Base-by-base conservation (phyloP, 768 basidiomycete species). In the Boletus barrowsii region DNA sequence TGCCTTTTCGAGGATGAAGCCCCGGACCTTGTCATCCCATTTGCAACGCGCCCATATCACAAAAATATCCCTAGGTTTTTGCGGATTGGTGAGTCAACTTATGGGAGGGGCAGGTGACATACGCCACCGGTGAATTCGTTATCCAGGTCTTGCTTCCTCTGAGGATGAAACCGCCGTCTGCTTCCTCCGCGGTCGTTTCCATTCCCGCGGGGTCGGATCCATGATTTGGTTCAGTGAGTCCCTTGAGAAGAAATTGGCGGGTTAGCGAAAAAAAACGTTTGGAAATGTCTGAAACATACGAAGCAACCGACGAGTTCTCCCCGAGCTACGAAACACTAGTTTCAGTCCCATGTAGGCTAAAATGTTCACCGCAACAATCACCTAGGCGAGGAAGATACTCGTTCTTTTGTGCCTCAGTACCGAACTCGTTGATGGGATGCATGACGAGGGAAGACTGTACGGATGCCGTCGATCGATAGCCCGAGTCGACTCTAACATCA, bases 121-220 rank as follows among this genome's bases (percentile, higher is more conserved):
- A 91, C 86, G 94, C 93, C 50, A 90, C 84, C 10, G 94, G 93
- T 1, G 94, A 84, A 66, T 97, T 97, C 14, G 93, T 83, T 66
- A 98, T 98, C 96, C 96, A 98, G 0, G 93, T 98, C 77, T 98
- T 98, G 71, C 89, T 89, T 48, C 96, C 96, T 58, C 84, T 89
- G 49, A 98, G 66, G 24, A 90, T 72, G 71, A 86, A 98, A 5
- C 93, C 93, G 13, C 93, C 92, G 50, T 88, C 87, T 0, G 79
- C 77, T 69, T 97, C 92, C 57, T 83, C 83, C 11, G 93, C 96
- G 26, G 81, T 86, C 1, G 96, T 97, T 65, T 95, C 91, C 96
- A 98, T 98, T n/a, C 87, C 85, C n/a, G 86, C 87, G 15, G 95
- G 95, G 63, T 98, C 96, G 3, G 95, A 98, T 22, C 96, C 96